These are phyloP conservation scores for Alternaria postmessia DNA, from an alignment of 2,329 filamentous ascomycete genomes.

Conservation along the genomic window DNA sequence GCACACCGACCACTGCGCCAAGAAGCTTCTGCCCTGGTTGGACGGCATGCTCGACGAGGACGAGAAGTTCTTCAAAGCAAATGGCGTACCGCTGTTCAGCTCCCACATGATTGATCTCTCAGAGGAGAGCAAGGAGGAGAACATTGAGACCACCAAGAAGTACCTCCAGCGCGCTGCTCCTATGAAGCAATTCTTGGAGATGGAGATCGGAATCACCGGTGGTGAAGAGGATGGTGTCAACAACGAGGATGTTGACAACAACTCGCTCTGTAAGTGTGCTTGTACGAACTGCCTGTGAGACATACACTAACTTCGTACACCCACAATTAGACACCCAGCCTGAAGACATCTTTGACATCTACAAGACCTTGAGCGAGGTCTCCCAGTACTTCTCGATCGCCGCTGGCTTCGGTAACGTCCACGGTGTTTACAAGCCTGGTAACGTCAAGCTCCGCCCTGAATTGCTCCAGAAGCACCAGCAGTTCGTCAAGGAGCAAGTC, in stretches of 20 bases:
- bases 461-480: slow-evolving; percentile 96
- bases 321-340: slow-evolving; percentile 15
- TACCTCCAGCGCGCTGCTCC: slow-evolving; percentile 91
- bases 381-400: slow-evolving; percentile 63
- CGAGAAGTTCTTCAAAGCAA: slow-evolving; percentile 92
- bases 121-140: slow-evolving; percentile 80
- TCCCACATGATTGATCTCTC: slow-evolving; percentile 97
- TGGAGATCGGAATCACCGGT: slow-evolving; percentile 86
- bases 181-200: slow-evolving; percentile 98
- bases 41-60: slow-evolving; percentile 78
- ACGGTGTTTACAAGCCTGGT: slow-evolving; percentile 75
- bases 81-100: slow-evolving; percentile 66
- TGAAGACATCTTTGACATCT: slow-evolving; percentile 46
- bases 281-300: not conserved
- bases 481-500: slow-evolving; percentile 80
- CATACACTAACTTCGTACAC: not conserved
- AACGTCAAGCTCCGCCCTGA: slow-evolving; percentile 77
- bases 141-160: slow-evolving; percentile 80
- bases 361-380: slow-evolving; percentile 51
- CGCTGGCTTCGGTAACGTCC: slow-evolving; percentile 97
- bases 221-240: slow-evolving; percentile 93
- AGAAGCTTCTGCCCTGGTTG: slow-evolving; percentile 96
- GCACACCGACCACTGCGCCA: slow-evolving; percentile 25
- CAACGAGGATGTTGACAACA: slow-evolving; percentile 63
- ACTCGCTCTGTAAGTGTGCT: slow-evolving; percentile 75